These are phyloP conservation scores for Pisolithus sp. DNA, from an alignment of 768 basidiomycete genomes.

Conservation along the genomic window DNA sequence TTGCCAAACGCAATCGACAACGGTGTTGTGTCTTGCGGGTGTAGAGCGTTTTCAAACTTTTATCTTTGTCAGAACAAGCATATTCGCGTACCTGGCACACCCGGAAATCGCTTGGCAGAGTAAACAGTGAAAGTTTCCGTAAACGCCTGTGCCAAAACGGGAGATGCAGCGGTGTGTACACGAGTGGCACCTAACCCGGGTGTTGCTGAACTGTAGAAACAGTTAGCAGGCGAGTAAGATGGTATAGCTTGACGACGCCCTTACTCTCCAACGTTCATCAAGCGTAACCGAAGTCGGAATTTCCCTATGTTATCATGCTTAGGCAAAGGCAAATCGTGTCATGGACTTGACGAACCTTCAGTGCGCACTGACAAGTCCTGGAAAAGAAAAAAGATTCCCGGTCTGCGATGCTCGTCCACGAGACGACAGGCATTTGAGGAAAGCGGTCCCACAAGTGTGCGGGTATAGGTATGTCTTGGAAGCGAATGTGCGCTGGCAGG, in stretches of 20 bases:
- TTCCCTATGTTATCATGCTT: conserved; percentile 44
- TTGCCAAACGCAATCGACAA: conserved; percentile 84
- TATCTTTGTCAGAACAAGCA: conserved; percentile 7
- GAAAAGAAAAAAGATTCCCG: conserved; percentile 92
- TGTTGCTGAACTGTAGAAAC: conserved; percentile 52
- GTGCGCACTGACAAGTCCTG: conserved; percentile 91
- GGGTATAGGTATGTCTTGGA: conserved; percentile 69
- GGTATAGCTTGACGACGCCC: conserved; percentile 31
- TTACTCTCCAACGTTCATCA: conserved; percentile 90
- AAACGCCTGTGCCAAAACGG: conserved; percentile 78
- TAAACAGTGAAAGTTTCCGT: conserved; percentile 81
- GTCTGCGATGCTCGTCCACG: conserved; percentile 75
- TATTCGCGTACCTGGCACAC: conserved; percentile 68
- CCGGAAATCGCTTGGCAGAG: conserved; percentile 92
- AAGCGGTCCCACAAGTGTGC: conserved; percentile 86
- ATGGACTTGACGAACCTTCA: conserved; percentile 55
- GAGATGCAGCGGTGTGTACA: conserved; percentile 63
- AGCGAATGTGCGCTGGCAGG: conserved; percentile 35
- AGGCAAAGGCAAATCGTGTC: conserved; percentile 21
- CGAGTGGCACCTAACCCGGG: conserved; percentile 61
- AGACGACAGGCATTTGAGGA: conserved; percentile 82
- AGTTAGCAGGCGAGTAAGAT: conserved; percentile 15
- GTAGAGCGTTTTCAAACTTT: conserved; percentile 15
- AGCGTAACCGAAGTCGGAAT: conserved; percentile 79
- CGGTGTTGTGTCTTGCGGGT: conserved; percentile 68